Conservation (phyloP, 495 filamentous ascomycete genomes). For the Neurospora hispaniola region DNA sequence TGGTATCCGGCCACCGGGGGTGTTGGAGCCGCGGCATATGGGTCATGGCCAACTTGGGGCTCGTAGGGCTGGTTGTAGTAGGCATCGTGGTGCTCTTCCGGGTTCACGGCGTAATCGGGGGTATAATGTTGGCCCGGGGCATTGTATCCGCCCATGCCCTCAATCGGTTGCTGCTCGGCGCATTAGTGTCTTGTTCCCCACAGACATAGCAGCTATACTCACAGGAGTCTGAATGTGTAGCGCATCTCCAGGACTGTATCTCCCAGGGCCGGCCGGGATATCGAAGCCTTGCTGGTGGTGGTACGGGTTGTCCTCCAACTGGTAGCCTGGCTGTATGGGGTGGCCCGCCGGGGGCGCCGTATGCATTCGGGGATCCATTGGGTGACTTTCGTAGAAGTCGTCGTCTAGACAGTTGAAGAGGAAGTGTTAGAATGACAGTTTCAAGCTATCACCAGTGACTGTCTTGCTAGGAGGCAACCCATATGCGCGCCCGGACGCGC, state of each 20-base stretch:
- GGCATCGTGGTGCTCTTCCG: conserved; percentile 73
- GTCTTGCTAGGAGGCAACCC: not conserved
- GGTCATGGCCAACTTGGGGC: conserved; percentile 31
- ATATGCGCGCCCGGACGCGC: not conserved
- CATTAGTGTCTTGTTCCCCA: conserved; percentile 5
- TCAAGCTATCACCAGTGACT: not conserved
- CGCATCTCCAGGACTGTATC: conserved; percentile 46
- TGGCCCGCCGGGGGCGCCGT: conserved; percentile 47
- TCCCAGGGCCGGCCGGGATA: conserved; percentile 53
- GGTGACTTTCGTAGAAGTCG: conserved; percentile 45
- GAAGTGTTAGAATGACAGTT: conserved; percentile 14
- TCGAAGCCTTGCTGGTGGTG: conserved; percentile 44
- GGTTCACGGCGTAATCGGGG: conserved; percentile 64
- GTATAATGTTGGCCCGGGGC: conserved; percentile 48
- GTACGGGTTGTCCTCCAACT: conserved; percentile 61
- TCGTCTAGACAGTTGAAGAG: conserved; percentile 38
- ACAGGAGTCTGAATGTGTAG: conserved; percentile 65
- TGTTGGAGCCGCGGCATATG: not conserved
- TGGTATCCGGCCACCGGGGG: conserved; percentile 46
- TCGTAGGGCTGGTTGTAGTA: conserved; percentile 80
- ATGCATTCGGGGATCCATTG: conserved; percentile 45
- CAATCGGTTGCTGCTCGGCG: conserved; percentile 59
- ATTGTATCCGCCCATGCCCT: conserved; percentile 61
- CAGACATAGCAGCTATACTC: conserved; percentile 15
- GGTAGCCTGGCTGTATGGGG: conserved; percentile 51